These are phyloP conservation scores for Paracorniculantispora psalliotae DNA, from an alignment of 2,329 filamentous ascomycete genomes.

Conservation along the genomic window DNA sequence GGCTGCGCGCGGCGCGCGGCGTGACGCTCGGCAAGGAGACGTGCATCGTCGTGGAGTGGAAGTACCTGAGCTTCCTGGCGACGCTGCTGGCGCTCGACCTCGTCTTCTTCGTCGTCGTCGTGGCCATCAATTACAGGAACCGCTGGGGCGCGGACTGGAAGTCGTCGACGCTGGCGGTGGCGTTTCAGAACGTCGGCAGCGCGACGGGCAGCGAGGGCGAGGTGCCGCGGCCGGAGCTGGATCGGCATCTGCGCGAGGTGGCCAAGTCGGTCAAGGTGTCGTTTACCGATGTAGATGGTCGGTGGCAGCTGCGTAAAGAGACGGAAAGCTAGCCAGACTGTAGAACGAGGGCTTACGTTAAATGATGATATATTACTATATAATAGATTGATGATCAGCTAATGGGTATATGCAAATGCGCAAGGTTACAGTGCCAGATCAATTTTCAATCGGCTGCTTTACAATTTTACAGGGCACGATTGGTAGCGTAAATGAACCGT, in stretches of 20 bases:
- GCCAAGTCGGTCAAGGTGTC: background rate
- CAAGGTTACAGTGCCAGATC: no score
- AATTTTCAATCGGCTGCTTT: background rate
- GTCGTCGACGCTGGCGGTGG: background rate
- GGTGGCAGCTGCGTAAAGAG: background rate
- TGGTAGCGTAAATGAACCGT: background rate
- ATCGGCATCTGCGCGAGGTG: background rate
- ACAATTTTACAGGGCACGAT: slow-evolving; percentile 4
- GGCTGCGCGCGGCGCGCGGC: background rate
- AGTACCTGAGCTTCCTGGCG: background rate
- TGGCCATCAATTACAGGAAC: background rate
- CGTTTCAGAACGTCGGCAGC: background rate
- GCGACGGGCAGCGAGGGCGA: background rate
- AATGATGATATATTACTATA: no score
- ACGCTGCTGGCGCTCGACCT: background rate
- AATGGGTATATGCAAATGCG: no score
- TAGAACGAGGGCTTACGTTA: no score
- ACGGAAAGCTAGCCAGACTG: no score
- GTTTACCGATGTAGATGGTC: background rate
- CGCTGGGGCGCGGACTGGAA: background rate
- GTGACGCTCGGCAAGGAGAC: background rate
- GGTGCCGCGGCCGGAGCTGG: background rate
- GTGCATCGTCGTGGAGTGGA: background rate
- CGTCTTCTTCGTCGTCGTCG: background rate
- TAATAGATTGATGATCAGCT: no score